phyloP scores from a whole-genome alignment of 2,329 filamentous ascomycete genomes.

The Fusarium brevicatenulatum region DNA sequence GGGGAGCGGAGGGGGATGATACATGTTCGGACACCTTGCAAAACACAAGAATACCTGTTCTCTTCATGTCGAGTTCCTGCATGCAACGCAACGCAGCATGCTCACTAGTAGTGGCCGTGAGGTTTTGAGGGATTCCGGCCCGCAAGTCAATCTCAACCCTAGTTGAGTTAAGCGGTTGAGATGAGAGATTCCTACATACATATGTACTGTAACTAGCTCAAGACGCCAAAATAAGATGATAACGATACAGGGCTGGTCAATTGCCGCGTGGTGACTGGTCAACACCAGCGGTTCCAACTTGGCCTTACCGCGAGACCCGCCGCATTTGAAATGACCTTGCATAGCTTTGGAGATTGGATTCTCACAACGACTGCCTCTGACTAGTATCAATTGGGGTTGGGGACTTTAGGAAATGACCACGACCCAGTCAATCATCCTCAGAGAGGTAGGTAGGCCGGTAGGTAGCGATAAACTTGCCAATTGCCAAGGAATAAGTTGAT shows the following conservation, averaged over 20 bases:
- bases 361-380: conserved; percentile 20
- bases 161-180: conserved; percentile 3
- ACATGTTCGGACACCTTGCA: background rate
- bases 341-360: conserved; percentile 38
- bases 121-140: conserved; percentile 29
- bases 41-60: background rate
- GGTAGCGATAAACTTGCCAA: background rate
- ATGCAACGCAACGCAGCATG: background rate
- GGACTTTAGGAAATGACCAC: conserved; percentile 29
- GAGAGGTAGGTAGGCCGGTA: background rate
- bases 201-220: background rate
- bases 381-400: conserved; percentile 23
- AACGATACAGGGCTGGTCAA: conserved; percentile 36
- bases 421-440: conserved; percentile 19
- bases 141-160: conserved; percentile 31
- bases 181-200: conserved; percentile 16
- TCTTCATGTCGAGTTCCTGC: conserved; percentile 5
- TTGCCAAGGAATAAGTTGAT: conserved; percentile 5
- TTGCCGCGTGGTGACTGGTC: conserved; percentile 29
- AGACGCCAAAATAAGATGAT: conserved; percentile 30
- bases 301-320: conserved; percentile 36
- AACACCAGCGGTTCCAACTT: conserved; percentile 15
- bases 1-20: background rate
- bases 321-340: conserved; percentile 38
- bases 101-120: conserved; percentile 5